Evolutionary conservation across 1,284 basidiomycete species (phyloP), one percentile per base, ranked within the genome.

Genomic region (Laetiporus sulphureus): DNA sequence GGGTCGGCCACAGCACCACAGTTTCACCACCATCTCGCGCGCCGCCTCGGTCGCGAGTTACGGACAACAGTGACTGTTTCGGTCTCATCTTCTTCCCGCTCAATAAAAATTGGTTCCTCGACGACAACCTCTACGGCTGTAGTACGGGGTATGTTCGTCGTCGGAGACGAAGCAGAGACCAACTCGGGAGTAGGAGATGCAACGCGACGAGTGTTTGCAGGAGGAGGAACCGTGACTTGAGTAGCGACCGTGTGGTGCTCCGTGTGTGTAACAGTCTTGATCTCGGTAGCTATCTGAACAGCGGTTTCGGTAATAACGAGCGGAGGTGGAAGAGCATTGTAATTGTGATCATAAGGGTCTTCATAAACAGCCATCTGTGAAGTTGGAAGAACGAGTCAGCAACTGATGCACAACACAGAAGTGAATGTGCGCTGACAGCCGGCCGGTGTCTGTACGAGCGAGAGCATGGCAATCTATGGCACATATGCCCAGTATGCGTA

Each of bases 131-230:
- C 80, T 11, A 83, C 66, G 18, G 80, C 75, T 10, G 83, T 86
- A 18, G 85, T 88, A 48, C 72, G 73, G 19, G 83, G 84, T 54
- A 74, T 78, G 37, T 63, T 60, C 8, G 72, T 67, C 6, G 75
- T 72, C 27, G 74, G 68, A 13, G 73, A 67, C 3, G 75, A 69
- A 40, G 72, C 69, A 23, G 69, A 70, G 18, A 69, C 69, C 54
- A 69, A 71, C 56, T 81, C 75, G 5, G 87, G 85, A 22, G 75
- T 74, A 27, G 86, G 86, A 48, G 73, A 74, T 24, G 83, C 79
- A 46, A 79, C 86, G 51, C 75, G 73, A 49, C 84, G 83, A 37
- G 85, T 89, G 58, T 77, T 83, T 54, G 84, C 81, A 46, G 86
- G 86, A 20, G 81, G 73, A 42, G 83, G 84, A 48, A 83, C 73